These are phyloP conservation scores for Pleurotus salmoneostramineus DNA, from an alignment of 768 basidiomycete species.

Conservation along the genomic window DNA sequence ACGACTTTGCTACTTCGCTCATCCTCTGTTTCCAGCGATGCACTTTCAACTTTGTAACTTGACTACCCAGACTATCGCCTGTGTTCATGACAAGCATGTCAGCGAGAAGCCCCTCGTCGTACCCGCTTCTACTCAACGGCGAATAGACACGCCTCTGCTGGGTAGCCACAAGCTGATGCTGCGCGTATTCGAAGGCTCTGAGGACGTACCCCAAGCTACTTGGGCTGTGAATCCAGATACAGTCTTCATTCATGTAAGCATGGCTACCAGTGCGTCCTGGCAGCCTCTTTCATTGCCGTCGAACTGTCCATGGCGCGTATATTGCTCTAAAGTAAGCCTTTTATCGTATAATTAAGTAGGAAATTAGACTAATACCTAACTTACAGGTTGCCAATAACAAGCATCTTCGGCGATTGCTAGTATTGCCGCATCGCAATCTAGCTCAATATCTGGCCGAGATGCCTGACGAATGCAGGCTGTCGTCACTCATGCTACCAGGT, in stretches of 20 bases:
- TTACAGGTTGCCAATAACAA: conserved; percentile 14
- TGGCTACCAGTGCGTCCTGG: conserved; percentile 38
- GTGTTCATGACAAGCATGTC: conserved; percentile 1
- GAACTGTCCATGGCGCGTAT: conserved; percentile 56
- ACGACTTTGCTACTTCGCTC: background rate
- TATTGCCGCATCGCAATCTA: conserved; percentile 58
- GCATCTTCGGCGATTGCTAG: conserved; percentile 41
- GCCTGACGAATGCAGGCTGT: conserved; percentile 64
- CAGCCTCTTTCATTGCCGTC: conserved; percentile 34
- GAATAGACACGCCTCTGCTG: background rate
- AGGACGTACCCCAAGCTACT: background rate
- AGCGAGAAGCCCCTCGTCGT: conserved; percentile 2
- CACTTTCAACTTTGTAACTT: conserved; percentile 4
- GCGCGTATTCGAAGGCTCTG: background rate
- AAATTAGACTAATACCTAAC: too few species aligned
- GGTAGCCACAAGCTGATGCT: background rate
- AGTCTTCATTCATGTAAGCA: conserved; percentile 23
- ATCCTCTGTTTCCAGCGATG: background rate
- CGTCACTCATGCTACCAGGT: conserved; percentile 79
- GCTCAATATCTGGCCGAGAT: conserved; percentile 54
- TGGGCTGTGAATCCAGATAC: conserved; percentile 21
- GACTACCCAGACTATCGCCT: background rate
- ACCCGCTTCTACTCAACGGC: background rate
- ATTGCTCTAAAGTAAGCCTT: conserved; percentile 41
- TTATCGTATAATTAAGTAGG: too few species aligned